Percentiles rank a stretch among this genome's conserved stretches.
Conservation (phyloP, 2,329 filamentous ascomycete species). For the Cytospora leucostoma region DNA sequence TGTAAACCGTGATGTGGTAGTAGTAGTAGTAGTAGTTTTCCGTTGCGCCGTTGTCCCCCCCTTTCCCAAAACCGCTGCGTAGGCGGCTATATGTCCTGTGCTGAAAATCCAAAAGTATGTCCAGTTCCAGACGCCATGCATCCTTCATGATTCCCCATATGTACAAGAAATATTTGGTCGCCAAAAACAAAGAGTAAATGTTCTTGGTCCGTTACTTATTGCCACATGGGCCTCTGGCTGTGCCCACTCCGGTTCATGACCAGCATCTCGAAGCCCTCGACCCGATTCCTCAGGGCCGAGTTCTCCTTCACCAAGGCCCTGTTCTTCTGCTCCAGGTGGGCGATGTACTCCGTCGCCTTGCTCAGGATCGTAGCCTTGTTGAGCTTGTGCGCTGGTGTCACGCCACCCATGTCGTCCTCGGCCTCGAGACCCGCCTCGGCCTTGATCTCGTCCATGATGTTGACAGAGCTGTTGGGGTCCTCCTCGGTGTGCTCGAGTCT, state of each 20-base stretch:
- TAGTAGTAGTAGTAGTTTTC: not conserved
- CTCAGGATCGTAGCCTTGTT: conserved; percentile 47
- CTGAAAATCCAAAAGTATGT: not conserved
- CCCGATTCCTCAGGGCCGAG: conserved; percentile 43
- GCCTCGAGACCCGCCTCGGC: conserved; percentile 44
- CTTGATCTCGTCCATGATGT: conserved; percentile 34
- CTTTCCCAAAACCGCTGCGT: not conserved
- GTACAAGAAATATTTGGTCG: not conserved
- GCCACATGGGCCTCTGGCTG: conserved; percentile 17
- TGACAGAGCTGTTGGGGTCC: conserved; percentile 32
- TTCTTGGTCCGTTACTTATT: not conserved
- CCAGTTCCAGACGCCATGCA: not conserved
- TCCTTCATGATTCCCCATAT: not conserved
- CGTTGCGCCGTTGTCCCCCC: not conserved
- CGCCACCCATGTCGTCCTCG: conserved; percentile 39
- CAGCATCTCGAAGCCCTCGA: conserved; percentile 38
- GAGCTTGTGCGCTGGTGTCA: conserved; percentile 43
- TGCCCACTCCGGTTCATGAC: conserved; percentile 32
- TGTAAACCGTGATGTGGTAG: not conserved
- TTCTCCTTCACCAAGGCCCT: conserved; percentile 48
- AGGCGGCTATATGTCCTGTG: not conserved
- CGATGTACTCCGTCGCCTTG: conserved; percentile 44
- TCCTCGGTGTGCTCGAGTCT: conserved; percentile 40
- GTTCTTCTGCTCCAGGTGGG: conserved; percentile 38
- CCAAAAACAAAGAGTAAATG: not conserved